phyloP scores from a whole-genome alignment of 371 early-diverging fungal species.

The Mortierella sp. region DNA sequence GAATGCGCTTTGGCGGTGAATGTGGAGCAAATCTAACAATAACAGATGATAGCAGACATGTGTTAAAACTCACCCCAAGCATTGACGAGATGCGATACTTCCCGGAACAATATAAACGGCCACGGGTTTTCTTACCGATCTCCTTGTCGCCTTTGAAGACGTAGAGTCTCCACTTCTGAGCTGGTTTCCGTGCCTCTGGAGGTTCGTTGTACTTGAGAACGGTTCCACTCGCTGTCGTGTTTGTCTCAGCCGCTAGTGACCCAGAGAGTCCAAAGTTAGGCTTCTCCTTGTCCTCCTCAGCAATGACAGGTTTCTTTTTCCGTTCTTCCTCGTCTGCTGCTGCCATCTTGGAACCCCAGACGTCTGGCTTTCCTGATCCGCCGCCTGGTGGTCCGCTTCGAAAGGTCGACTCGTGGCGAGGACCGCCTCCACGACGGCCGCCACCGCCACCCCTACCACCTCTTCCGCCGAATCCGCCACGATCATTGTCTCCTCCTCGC shows the following conservation, averaged over 20 bases:
- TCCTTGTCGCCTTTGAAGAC: conserved; percentile 94
- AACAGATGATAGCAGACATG: neutral
- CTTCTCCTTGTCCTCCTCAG: conserved; percentile 65
- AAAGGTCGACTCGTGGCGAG: conserved; percentile 53
- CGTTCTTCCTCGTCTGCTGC: conserved; percentile 58
- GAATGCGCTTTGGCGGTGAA: conserved; percentile 90
- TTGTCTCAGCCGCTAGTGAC: conserved; percentile 87
- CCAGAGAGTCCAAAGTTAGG: conserved; percentile 92
- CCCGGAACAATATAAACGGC: neutral
- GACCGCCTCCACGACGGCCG: conserved; percentile 44
- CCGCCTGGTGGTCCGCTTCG: conserved; percentile 33
- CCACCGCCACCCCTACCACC: conserved; percentile 14
- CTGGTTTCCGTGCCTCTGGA: conserved; percentile 88
- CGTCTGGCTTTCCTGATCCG: conserved; percentile 56
- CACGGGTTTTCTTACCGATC: conserved; percentile 67
- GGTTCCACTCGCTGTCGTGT: conserved; percentile 85
- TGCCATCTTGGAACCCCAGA: conserved; percentile 40
- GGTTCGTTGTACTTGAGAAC: conserved; percentile 93
- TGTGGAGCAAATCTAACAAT: conserved; percentile 80
- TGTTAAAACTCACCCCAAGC: neutral
- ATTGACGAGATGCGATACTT: neutral
- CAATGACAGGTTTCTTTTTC: conserved; percentile 45
- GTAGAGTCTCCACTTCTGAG: conserved; percentile 84
- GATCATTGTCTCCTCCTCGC: conserved; percentile 18
- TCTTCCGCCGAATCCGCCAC: conserved; percentile 25